Evolutionary conservation across 1,139 yeast species (phyloP).

Genomic region (Nadsonia starkeyi-henricii): DNA sequence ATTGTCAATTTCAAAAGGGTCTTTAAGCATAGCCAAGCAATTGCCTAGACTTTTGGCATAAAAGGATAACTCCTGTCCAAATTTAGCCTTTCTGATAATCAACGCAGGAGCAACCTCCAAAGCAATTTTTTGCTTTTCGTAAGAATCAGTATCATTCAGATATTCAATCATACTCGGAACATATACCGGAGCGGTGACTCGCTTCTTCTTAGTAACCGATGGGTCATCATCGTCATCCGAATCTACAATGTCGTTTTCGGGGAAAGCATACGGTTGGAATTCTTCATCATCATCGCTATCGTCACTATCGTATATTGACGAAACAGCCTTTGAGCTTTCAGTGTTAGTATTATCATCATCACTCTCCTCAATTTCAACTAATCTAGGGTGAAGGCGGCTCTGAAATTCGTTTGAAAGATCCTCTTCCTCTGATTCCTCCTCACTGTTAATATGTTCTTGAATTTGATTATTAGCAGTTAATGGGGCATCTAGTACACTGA

Average conservation of each 20-base stretch:
- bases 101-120: conserved; percentile 40
- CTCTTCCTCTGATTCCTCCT: conserved; percentile 4
- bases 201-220: conserved; percentile 25
- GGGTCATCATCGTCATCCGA: conserved; percentile 36
- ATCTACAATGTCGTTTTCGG: conserved; percentile 13
- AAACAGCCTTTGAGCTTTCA: conserved; percentile 58
- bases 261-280: conserved; percentile 16
- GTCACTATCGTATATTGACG: conserved; percentile 27
- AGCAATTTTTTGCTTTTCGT: conserved; percentile 39
- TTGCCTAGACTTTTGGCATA: conserved; percentile 36
- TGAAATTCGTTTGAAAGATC: not conserved
- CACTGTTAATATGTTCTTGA: conserved; percentile 1
- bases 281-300: conserved; percentile 12
- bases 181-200: conserved; percentile 42
- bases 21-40: conserved; percentile 33
- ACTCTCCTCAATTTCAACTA: not conserved
- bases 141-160: conserved; percentile 28
- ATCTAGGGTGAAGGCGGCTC: not conserved
- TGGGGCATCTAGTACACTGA: not conserved
- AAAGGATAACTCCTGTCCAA: conserved; percentile 41
- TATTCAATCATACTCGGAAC: conserved; percentile 49
- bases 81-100: conserved; percentile 36
- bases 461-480: not conserved
- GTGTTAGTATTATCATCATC: conserved; percentile 5
- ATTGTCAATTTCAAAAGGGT: conserved; percentile 34